Conservation (phyloP, 345 rosid species). For the Clarkia xantiana region DNA sequence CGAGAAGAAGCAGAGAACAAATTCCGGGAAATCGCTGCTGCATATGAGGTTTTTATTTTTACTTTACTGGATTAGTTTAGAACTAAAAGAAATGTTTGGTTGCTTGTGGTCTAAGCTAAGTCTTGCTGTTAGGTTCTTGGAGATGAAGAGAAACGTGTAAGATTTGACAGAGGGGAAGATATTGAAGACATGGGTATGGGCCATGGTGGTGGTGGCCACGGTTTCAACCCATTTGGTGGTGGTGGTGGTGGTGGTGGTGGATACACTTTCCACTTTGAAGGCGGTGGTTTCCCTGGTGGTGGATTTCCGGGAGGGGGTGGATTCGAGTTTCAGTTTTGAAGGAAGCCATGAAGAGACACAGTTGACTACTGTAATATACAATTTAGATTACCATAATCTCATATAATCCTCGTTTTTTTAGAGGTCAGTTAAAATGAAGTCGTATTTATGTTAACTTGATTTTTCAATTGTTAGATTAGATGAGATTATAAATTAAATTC, state of each 20-base stretch:
- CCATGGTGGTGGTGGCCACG: slow-evolving; percentile 43
- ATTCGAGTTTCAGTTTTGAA: slow-evolving; percentile 54
- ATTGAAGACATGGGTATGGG: slow-evolving; percentile 85
- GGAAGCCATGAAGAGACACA: background rate
- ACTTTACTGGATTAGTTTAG: background rate
- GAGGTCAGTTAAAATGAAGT: too few relatives aligned
- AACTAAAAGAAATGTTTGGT: background rate
- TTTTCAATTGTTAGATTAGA: too few relatives aligned
- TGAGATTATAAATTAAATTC: too few relatives aligned
- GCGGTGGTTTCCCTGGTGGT: slow-evolving; percentile 87
- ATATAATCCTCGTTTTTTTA: too few relatives aligned
- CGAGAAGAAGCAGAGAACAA: slow-evolving; percentile 94
- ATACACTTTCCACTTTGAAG: slow-evolving; percentile 70
- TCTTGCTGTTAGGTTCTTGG: slow-evolving; percentile 49
- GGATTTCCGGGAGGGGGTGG: slow-evolving; percentile 55
- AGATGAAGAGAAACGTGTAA: slow-evolving; percentile 77
- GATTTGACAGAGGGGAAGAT: slow-evolving; percentile 94
- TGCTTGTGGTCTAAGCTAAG: background rate
- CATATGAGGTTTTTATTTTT: slow-evolving; percentile 83
- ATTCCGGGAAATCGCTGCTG: slow-evolving; percentile 89
- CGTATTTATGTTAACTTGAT: too few relatives aligned
- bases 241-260: slow-evolving; percentile 52
- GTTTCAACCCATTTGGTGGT: slow-evolving; percentile 75
- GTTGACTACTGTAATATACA: background rate
- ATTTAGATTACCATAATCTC: too few relatives aligned